Percentiles rank a stretch among this genome's conserved stretches.
Evolutionary conservation across 1,284 basidiomycete species (phyloP).

Genomic region (Boletus smithii): DNA sequence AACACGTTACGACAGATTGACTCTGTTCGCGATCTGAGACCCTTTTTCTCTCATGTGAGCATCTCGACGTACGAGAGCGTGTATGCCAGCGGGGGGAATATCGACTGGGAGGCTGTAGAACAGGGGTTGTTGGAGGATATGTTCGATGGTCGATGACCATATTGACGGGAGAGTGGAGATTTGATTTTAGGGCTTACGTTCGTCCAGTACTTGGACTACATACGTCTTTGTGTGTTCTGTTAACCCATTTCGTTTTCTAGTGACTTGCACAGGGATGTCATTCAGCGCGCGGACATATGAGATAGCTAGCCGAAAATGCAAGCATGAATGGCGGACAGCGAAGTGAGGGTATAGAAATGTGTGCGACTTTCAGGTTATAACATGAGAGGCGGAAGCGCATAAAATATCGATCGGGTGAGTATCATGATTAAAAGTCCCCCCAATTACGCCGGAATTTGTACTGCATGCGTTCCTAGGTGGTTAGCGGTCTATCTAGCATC

Average conservation of each 20-base stretch:
- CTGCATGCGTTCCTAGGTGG: constrained; percentile 60
- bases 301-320: constrained; percentile 2
- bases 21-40: constrained; percentile 76
- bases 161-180: too few relatives aligned
- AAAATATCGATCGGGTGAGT: constrained; percentile 13
- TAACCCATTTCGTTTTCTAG: background rate
- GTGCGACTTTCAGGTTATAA: constrained; percentile 8
- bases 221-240: background rate
- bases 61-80: constrained; percentile 87
- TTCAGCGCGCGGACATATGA: background rate
- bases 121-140: constrained; percentile 77
- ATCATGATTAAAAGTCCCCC: constrained; percentile 67
- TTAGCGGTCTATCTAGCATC: constrained; percentile 38
- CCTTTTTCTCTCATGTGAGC: constrained; percentile 88
- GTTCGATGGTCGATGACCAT: constrained; percentile 66
- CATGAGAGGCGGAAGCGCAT: constrained; percentile 3
- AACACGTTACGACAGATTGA: constrained; percentile 65
- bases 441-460: constrained; percentile 84
- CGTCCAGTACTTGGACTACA: background rate
- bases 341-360: constrained; percentile 32
- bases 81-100: constrained; percentile 71
- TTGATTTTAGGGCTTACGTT: background rate
- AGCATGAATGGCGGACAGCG: constrained; percentile 1
- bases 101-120: constrained; percentile 90
- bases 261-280: constrained; percentile 8